Evolutionary conservation across 768 basidiomycete genomes (phyloP), one percentile per base, ranked within the genome.

Genomic region (Podaxis sp.): DNA sequence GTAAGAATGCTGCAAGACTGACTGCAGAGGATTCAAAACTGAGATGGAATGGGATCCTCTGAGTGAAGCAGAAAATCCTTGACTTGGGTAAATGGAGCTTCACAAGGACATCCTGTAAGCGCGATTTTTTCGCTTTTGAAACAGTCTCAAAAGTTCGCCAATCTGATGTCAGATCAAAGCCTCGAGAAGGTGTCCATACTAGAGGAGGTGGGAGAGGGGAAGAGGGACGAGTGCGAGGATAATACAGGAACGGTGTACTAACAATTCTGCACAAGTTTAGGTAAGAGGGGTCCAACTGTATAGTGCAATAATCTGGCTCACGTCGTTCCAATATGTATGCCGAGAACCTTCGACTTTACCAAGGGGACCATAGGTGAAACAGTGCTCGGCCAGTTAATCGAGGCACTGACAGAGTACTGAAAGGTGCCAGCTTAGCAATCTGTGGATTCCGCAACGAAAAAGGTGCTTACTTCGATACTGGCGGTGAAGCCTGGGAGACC

Each of bases 401-500:
- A 72, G 0, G 79, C 85, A 55, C 75, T 80, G 7, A 90, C 77
- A 27, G 76, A 77, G 67, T 91, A 92, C 81, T 82, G 42, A 16
- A 50, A n/a, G 21, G 5, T 13, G 35, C 14, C 6, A 23, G 21
- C 32, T 53, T 37, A 51, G 23, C n/a, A 54, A 9, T n/a, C 55
- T 7, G 52, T 50, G 40, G n/a, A 32, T 21, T 48, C 25, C 52
- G 10, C 25, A 57, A 35, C 21, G 16, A 16, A 16, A 27, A 28
- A 44, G 7, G 5, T 25, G 61, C 74, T 63, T 67, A 80, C 80
- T 61, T 82, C 81, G 55, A 89, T 83, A 5, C 71, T 80, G 13
- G 90, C 88, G 14, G 77, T 75, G 67, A 91, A 90, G 1, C 90
- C 90, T 9, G 90, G 90, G 5, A 91, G 70, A 2, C 89, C 89